Evolutionary conservation across 192 early-diverging fungal genomes (phyloP), one percentile per base, ranked within the genome.

Genomic region (Mortierella hygrophila): DNA sequence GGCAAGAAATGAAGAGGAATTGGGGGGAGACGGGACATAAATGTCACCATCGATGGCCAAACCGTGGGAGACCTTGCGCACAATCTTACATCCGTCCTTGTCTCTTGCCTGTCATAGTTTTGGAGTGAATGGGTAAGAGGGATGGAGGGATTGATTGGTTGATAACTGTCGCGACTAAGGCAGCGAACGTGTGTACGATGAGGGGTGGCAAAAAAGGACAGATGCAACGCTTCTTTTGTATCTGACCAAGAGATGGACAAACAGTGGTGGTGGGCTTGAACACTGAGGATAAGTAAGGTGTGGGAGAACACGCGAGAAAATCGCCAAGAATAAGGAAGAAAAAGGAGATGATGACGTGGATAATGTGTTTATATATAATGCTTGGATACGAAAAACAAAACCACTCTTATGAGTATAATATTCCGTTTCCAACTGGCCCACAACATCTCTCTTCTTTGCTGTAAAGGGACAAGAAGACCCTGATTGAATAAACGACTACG

Each of bases 31-130:
- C 35, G 69, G 7, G 18, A 42, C 18, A 16, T 13, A 42, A 70
- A 70, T 70, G 38, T 38, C 35, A 38, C 20, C 15, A 42, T 70
- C 35, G 69, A 35, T 23, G 23, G 37, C 38, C 13, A 26, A 13
- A 65, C 29, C 60, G 60, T 65, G 60, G 60, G 60, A 65, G 29
- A 65, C 60, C 60, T 41, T 38, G 69, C 69, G 69, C 69, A 70
- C 69, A 70, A 65, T 32, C 60, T 21, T 35, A 16, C 26, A 52
- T 32, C 29, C 13, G 32, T 68, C 13, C 13, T 69, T n/a, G 42
- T 23, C 23, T 29, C n/a, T 35, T 41, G 70, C 5, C 29, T 29
- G 1, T 10, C 26, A 68, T 6, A 16, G 21, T 52, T 42, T 72
- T 54, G 35, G 26, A 21, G 21, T 38, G 32, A 54, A 29, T 32